Base-by-base conservation (phyloP, 306 rosid genomes). In the Geum urbanum region DNA sequence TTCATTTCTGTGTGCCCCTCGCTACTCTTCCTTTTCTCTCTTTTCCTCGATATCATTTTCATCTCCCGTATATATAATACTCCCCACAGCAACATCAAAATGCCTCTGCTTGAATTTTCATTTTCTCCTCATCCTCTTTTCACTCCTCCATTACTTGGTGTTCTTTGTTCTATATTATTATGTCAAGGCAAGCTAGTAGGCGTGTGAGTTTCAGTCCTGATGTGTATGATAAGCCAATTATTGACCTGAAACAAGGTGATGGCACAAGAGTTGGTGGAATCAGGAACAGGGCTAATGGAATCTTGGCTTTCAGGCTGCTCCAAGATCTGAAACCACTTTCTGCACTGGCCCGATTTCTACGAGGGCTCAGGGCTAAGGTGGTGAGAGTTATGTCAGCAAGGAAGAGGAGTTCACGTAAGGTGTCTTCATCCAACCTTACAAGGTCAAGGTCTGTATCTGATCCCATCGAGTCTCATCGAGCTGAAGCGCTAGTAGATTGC, bases 401-500 rank as follows among this genome's bases (percentile, higher is more conserved):
- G 71, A 85, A 78, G 51, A 83, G 80, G 70, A 77, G 91, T 24
- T 91, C 88, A 1, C 73, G 89, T 61, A 88, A 86, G 85, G 89
- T 90, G 67, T 87, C 95, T 72, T 83, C 97, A 13, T 78, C 95
- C 9, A 79, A 77, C 76, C 79, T 83, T 77, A 80, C 78, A 2
- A 84, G 96, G 79, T 87, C 97, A 48, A 80, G 86, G 63, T 85
- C 97, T 9, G 75, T 82, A 37, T 83, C 98, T 5, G 89, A 86
- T 22, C 81, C 81, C 64, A 80, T 84, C 15, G 96, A 92, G 50
- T 86, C 96, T 41, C 86, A 92, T 40, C 74, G 95, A 55, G 96
- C 88, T 55, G 90, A 90, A 59, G 98, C 92, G 6, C 79, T 92
- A 7, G 89, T 82, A 82, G 98, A 89, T 71, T 92, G 98, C 82